phyloP scores from a whole-genome alignment of 1,139 yeast genomes.

The Suhomyces atakaporum region DNA sequence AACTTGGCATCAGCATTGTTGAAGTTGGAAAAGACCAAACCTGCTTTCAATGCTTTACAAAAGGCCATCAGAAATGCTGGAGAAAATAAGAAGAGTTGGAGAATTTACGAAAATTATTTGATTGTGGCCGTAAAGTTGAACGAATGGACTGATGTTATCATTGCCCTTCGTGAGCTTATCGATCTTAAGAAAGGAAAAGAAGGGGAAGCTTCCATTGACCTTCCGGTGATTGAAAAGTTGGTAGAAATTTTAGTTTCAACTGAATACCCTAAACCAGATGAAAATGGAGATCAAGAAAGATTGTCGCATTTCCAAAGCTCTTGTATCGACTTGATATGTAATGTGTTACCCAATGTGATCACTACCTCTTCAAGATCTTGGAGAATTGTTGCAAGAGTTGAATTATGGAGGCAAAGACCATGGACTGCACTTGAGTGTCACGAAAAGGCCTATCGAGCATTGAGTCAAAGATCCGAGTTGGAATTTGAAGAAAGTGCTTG shows the following conservation, averaged over 20 bases:
- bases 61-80: conserved; percentile 72
- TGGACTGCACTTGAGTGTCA: conserved; percentile 87
- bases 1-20: conserved; percentile 83
- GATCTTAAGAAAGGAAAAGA: conserved; percentile 52
- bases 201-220: conserved; percentile 70
- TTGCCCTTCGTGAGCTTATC: conserved; percentile 64
- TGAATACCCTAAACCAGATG: conserved; percentile 45
- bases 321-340: conserved; percentile 70
- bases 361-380: conserved; percentile 75
- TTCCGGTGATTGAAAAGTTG: conserved; percentile 73
- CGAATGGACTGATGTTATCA: conserved; percentile 85
- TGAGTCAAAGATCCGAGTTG: conserved; percentile 64
- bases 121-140: conserved; percentile 76
- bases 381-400: conserved; percentile 82
- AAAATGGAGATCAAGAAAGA: conserved; percentile 35
- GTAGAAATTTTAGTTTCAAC: conserved; percentile 62
- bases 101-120: conserved; percentile 86
- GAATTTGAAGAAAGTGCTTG: conserved; percentile 64
- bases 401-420: conserved; percentile 83
- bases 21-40: conserved; percentile 62
- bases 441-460: conserved; percentile 83
- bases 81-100: conserved; percentile 74
- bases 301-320: conserved; percentile 62
- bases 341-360: conserved; percentile 65
- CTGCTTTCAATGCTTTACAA: conserved; percentile 81